phyloP scores from a whole-genome alignment of 2,329 filamentous ascomycete genomes.

The Cladobotryum mycophilum region DNA sequence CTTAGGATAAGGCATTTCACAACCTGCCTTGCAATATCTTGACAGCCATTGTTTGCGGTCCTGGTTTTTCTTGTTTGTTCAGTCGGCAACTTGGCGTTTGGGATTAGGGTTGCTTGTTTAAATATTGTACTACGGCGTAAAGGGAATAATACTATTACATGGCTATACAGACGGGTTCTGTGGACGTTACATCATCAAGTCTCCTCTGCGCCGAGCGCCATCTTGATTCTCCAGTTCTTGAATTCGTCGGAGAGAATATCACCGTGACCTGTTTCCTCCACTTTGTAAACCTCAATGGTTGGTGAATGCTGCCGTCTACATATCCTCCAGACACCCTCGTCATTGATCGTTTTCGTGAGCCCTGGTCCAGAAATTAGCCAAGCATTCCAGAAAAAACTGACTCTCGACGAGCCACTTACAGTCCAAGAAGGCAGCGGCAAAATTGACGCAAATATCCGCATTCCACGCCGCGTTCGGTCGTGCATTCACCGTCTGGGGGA shows the following conservation, averaged over 20 bases:
- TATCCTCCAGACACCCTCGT: slow-evolving; percentile 78
- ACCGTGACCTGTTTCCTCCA: slow-evolving; percentile 70
- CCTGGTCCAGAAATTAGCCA: slow-evolving; percentile 39
- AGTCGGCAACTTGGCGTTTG: not conserved
- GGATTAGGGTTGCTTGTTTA: not conserved
- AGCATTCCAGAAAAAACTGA: not conserved
- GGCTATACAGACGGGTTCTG: too few relatives aligned
- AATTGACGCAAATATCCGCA: slow-evolving; percentile 90
- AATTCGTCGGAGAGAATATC: slow-evolving; percentile 73
- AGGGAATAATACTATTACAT: not conserved
- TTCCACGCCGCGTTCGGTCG: slow-evolving; percentile 70
- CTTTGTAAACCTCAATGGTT: slow-evolving; percentile 65
- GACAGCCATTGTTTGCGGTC: not conserved
- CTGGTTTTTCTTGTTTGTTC: not conserved
- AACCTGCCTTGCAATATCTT: slow-evolving; percentile 5
- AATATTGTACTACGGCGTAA: not conserved
- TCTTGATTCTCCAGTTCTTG: slow-evolving; percentile 63
- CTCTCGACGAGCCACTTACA: slow-evolving; percentile 46
- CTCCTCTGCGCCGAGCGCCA: slow-evolving; percentile 27
- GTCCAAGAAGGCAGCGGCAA: slow-evolving; percentile 68
- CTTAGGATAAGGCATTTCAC: slow-evolving; percentile 1
- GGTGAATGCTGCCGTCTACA: slow-evolving; percentile 55
- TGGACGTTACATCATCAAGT: not conserved
- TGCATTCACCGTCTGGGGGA: slow-evolving; percentile 69
- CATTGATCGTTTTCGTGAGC: slow-evolving; percentile 55